A percentile compares a stretch with the other conserved stretches of the same genome.
Evolutionary conservation across 108 stramenopile genomes (phyloP).

Genomic region (Aurantiochytrium sp.): DNA sequence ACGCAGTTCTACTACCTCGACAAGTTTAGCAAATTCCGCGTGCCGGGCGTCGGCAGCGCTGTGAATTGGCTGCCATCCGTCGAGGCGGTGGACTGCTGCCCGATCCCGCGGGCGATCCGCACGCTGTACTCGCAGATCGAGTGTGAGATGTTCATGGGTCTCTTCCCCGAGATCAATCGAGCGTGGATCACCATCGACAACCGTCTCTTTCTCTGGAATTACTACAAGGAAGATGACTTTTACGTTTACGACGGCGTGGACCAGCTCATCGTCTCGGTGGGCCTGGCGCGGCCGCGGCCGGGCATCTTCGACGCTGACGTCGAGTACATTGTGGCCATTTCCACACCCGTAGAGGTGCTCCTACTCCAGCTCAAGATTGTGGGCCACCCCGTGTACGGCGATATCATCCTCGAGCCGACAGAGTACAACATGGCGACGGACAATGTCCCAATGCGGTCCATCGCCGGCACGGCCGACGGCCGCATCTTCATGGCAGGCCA

Average conservation of each 20-base stretch:
- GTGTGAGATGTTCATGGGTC: slow-evolving; percentile 74
- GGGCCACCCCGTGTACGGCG: slow-evolving; percentile 33
- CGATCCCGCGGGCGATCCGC: slow-evolving; percentile 17
- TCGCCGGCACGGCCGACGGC: slow-evolving; percentile 69
- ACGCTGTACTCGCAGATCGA: slow-evolving; percentile 36
- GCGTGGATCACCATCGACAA: slow-evolving; percentile 89
- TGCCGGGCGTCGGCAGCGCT: background rate
- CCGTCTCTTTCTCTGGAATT: slow-evolving; percentile 79
- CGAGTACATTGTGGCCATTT: slow-evolving; percentile 80
- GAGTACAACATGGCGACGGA: slow-evolving; percentile 78
- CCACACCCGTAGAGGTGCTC: slow-evolving; percentile 81
- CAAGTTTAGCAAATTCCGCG: background rate
- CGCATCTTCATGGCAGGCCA: slow-evolving; percentile 89
- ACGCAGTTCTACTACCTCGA: slow-evolving; percentile 27
- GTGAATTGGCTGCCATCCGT: slow-evolving; percentile 4
- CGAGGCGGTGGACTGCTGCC: slow-evolving; percentile 10
- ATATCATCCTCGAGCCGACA: slow-evolving; percentile 53
- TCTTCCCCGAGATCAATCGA: slow-evolving; percentile 76
- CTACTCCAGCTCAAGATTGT: slow-evolving; percentile 42
- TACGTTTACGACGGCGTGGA: slow-evolving; percentile 70
- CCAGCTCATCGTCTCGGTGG: slow-evolving; percentile 74
- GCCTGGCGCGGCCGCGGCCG: slow-evolving; percentile 71
- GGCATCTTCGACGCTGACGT: slow-evolving; percentile 76
- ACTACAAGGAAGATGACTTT: slow-evolving; percentile 62
- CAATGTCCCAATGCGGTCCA: slow-evolving; percentile 70